phyloP scores from a whole-genome alignment of 176 grass and related monocot species.

The Calamus simplicifolius region DNA sequence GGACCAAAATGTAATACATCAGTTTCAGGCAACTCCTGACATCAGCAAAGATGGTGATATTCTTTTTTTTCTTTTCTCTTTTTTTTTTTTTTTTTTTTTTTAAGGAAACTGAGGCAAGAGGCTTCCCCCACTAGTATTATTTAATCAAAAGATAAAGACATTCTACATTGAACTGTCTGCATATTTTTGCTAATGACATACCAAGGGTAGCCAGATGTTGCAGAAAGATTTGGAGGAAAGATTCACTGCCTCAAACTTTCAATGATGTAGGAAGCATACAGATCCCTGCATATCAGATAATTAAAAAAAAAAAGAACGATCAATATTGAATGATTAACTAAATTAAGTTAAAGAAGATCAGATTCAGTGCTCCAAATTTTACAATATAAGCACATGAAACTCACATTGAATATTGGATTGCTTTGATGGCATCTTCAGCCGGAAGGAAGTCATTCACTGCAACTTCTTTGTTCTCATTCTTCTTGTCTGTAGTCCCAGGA shows the following conservation, averaged over 20 bases:
- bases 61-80: too few species aligned
- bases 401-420: slow-evolving; percentile 89
- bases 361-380: too few species aligned
- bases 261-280: slow-evolving; percentile 75
- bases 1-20: too few species aligned
- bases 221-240: not conserved
- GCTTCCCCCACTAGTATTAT: too few species aligned
- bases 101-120: too few species aligned
- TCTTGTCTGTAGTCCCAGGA: slow-evolving; percentile 51
- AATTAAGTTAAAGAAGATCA: too few species aligned
- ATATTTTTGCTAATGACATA: too few species aligned
- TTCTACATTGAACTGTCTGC: too few species aligned
- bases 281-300: slow-evolving; percentile 46
- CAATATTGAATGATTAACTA: not conserved
- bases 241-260: slow-evolving; percentile 75
- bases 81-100: too few species aligned
- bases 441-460: slow-evolving; percentile 97
- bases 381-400: slow-evolving; percentile 20
- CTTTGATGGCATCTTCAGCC: slow-evolving; percentile 59
- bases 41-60: too few species aligned
- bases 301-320: not conserved
- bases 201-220: not conserved
- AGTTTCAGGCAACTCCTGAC: too few species aligned
- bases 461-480: slow-evolving; percentile 98
- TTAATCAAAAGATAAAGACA: too few species aligned